Evolutionary conservation across 257 asterid species (phyloP), one percentile per base, ranked within the genome.

Genomic region (Capsicum baccatum): DNA sequence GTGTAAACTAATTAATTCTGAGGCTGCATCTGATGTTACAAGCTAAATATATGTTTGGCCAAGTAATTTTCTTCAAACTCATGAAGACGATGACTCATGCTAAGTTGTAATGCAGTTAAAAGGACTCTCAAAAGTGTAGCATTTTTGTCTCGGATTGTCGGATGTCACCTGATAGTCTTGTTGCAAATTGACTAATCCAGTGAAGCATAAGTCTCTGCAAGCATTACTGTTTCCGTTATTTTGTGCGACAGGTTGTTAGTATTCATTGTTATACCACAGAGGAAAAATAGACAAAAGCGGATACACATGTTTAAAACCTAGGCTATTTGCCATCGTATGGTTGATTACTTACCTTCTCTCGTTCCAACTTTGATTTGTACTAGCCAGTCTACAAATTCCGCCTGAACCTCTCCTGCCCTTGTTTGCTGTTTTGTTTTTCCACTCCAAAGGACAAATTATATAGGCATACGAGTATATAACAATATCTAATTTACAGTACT

Each of bases 311-410:
- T 59, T 16, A 68, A 39, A 68, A 39, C 78, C 52, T 68, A 68
- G 26, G 8, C 54, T 39, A 68, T 37, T 39, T 68, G 54, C 21
- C 54, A 39, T 37, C 16, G 8, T 68, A n/a, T 68, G 78, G 54
- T 68, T 68, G 54, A 68, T 39, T 68, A 68, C 78, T 39, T 68
- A 68, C 60, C 44, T 73, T 73, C 80, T 48, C 48, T 73, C 80
- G 6, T 48, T 73, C 19, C 80, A 12, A 21, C 60, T 74, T 74
- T 48, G 80, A 50, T 74, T 74, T 19, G 80, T 50, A 50, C 50
- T 74, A 14, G 59, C 60, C 19, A 74, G 42, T 50, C 79, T 5
- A 39, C 79, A 50, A 74, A 50, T 74, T 50, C 80, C 44, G 26
- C 21, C 19, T 50, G 60, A 74, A 48, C 81, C 80, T 48, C 60